Evolutionary conservation across 2,329 filamentous ascomycete genomes (phyloP), one percentile per base, ranked within the genome.

Genomic region (Colletotrichum tropicale): DNA sequence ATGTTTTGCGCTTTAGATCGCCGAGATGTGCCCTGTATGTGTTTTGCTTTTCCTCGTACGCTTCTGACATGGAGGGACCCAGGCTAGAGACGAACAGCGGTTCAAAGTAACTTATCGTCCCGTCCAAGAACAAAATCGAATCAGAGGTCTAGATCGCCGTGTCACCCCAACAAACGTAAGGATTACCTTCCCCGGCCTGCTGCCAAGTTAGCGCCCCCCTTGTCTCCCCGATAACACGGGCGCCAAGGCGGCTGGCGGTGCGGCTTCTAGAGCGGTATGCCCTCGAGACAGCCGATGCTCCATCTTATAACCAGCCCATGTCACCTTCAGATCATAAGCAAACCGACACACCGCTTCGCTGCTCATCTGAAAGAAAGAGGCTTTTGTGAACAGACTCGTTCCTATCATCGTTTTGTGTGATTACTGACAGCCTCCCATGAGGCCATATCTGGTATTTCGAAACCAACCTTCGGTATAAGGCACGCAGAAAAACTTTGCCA

Each of bases 221-320:
- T 64, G 69, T 72, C 32, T 30, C 38, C 43, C 73, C 64, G 78
- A 64, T 34, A 65, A 68, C 61, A 68, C 58, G 43, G 73, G 38
- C 30, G 74, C 71, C 74, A 67, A 76, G 74, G 74, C 74, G 74
- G 74, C 71, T 76, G 71, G 71, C 74, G 74, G 74, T 75, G 74
- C 74, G 74, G 74, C 71, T 76, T 76, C 71, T 70, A 32, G 36
- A 52, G 58, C 58, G 52, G 62, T 55, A 61, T 62, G 28, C 26
- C 69, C 70, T 64, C 26, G 60, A 73, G 64, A 73, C 43, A 75
- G 70, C 73, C 73, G 73, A 15, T 52, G 70, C 43, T 60, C 70
- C 56, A 48, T 68, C 43, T 38, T 64, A 58, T 65, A 62, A 72
- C 43, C 61, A 61, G 56, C 38, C 38, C 28, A 36, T 36, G 34